Evolutionary conservation across 768 basidiomycete species (phyloP), one percentile per base, ranked within the genome.

Genomic region (Kwoniella bestiolae): DNA sequence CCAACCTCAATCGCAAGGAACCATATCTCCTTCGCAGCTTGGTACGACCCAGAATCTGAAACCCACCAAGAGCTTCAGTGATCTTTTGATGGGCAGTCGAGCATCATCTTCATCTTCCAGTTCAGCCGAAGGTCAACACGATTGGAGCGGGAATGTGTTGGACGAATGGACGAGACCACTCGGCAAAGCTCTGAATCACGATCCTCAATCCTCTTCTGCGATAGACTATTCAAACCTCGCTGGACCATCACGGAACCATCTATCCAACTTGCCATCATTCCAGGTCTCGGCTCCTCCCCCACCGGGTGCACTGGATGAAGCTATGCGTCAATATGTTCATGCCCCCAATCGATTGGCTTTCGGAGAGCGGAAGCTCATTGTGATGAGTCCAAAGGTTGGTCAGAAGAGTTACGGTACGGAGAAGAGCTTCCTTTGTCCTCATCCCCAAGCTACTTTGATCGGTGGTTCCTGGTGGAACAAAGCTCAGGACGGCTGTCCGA

Each of bases 371-470:
- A 92, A 93, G 3, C 87, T 98, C 66, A 90, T 97, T 66, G 90
- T 98, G 73, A 94, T 96, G 91, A 94, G 92, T n/a, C 92, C 91
- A 79, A 93, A 91, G 77, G 94, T 97, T 31, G 95, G 92, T 3
- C 95, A 98, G 84, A 95, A 97, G 79, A 93, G 91, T 8, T 98
- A 97, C 78, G 94, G 94, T 38, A 93, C 90, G 18, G 94, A 97
- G 81, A 96, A 96, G 81, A 86, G 94, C 47, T 95, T 94, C 86
- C 86, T 94, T 35, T 95, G 92, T 78, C 93, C 91, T 7, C 94
- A 91, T 60, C 94, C 94, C 8, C 94, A 92, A 32, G 94, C 93
- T 51, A 89, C 92, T 76, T 87, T 97, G 86, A 90, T 94, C 73
- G 94, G 94, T 53, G 91, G 91, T 77, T 89, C 90, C 14, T 97